Conservation (phyloP, 164 flowering plant species). For the Umbellularia californica region DNA sequence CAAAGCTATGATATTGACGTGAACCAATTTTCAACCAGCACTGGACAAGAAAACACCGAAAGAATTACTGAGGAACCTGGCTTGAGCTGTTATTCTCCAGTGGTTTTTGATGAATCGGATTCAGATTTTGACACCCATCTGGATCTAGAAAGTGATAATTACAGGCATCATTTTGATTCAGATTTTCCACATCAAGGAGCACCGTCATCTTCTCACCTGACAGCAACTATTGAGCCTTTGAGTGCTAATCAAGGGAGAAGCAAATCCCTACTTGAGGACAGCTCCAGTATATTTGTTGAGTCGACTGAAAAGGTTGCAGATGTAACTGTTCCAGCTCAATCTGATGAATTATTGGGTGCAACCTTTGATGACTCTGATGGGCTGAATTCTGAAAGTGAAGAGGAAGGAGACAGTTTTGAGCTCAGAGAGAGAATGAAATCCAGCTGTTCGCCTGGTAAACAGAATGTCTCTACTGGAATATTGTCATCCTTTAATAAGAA, state of each 20-base stretch:
- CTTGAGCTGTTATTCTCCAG: slow-evolving; percentile 23
- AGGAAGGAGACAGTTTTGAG: slow-evolving; percentile 23
- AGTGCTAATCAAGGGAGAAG: slow-evolving; percentile 15
- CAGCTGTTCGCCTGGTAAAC: slow-evolving; percentile 3
- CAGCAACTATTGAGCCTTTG: slow-evolving; percentile 22
- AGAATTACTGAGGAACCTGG: slow-evolving; percentile 19
- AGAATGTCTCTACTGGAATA: slow-evolving; percentile 9
- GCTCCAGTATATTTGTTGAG: slow-evolving; percentile 17
- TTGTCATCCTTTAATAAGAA: slow-evolving; percentile 7
- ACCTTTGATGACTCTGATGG: slow-evolving; percentile 61
- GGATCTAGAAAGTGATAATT: slow-evolving; percentile 19
- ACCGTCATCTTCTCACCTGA: slow-evolving; percentile 20
- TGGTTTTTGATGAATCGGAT: slow-evolving; percentile 56
- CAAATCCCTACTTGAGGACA: slow-evolving; percentile 7
- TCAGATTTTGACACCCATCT: slow-evolving; percentile 44
- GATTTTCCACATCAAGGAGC: slow-evolving; percentile 22
- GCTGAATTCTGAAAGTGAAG: slow-evolving; percentile 51
- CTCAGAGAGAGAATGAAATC: slow-evolving; percentile 8
- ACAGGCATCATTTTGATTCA: slow-evolving; percentile 18
- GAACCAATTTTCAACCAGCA: slow-evolving; percentile 21
- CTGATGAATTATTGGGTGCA: slow-evolving; percentile 29
- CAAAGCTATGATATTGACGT: slow-evolving; percentile 14
- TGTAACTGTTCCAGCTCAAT: slow-evolving; percentile 20
- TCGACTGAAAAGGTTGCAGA: slow-evolving; percentile 23
- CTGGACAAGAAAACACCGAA: slow-evolving; percentile 13